These are phyloP conservation scores for Globisporangium acanthophoron DNA, from an alignment of 352 stramenopile species.

Conservation along the genomic window DNA sequence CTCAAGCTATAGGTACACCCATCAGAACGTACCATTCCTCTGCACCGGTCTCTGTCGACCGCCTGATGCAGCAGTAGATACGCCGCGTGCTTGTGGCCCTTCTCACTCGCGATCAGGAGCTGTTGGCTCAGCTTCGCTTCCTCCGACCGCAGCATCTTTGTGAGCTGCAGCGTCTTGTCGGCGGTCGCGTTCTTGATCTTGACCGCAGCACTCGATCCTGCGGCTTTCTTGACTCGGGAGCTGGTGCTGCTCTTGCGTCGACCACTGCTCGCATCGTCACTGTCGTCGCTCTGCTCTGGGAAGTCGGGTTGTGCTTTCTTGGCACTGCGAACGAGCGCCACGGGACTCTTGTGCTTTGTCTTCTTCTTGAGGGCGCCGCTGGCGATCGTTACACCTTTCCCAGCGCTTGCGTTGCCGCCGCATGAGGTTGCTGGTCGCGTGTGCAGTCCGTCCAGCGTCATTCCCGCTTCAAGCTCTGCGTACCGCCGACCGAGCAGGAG, in stretches of 20 bases:
- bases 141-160: conserved; percentile 32
- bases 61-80: conserved; percentile 70
- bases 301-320: not conserved
- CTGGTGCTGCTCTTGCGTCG: not conserved
- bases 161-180: conserved; percentile 23
- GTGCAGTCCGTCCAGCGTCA: conserved; percentile 29
- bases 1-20: too few species aligned
- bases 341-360: not conserved
- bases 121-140: conserved; percentile 47
- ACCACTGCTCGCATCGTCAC: not conserved
- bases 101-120: conserved; percentile 63
- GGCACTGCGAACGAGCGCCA: not conserved
- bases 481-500: too few species aligned
- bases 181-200: conserved; percentile 3
- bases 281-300: conserved; percentile 7
- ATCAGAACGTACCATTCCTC: conserved; percentile 38
- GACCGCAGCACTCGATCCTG: not conserved
- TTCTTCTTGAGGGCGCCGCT: conserved; percentile 1
- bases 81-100: conserved; percentile 53
- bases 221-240: not conserved
- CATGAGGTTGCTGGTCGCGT: conserved; percentile 9
- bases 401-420: not conserved
- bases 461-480: conserved; percentile 2
- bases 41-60: conserved; percentile 48
- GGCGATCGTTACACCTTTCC: not conserved